phyloP scores from a whole-genome alignment of 805 yeast genomes.

The Zygoascus flipseniorum region DNA sequence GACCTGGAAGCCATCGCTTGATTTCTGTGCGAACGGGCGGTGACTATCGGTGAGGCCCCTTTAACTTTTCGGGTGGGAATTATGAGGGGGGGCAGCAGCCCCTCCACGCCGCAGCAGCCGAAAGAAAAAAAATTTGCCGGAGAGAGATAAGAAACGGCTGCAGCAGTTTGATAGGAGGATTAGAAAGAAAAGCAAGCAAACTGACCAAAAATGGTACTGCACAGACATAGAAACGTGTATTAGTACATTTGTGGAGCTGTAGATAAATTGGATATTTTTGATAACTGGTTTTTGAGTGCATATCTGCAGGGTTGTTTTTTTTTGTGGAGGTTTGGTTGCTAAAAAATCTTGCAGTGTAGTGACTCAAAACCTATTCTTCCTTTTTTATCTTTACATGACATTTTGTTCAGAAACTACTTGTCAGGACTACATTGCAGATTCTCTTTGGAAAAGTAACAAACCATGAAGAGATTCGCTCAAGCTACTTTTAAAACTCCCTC shows the following conservation, averaged over 20 bases:
- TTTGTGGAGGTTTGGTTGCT: neutral
- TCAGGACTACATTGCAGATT: slow-evolving; percentile 28
- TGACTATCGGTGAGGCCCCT: too few species aligned
- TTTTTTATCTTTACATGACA: slow-evolving; percentile 1
- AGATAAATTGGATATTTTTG: too few species aligned
- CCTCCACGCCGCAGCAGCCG: neutral
- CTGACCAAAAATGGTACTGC: too few species aligned
- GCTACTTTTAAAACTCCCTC: neutral
- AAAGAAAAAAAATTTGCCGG: neutral
- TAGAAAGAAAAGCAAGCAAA: neutral
- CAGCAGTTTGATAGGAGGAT: neutral
- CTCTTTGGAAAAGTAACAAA: slow-evolving; percentile 36
- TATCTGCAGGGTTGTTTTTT: too few species aligned
- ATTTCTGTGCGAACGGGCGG: too few species aligned
- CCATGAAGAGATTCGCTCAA: neutral
- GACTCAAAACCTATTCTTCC: neutral
- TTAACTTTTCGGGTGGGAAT: too few species aligned
- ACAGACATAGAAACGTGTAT: too few species aligned
- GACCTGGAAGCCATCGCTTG: neutral
- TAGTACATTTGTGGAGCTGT: too few species aligned
- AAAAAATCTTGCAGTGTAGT: neutral
- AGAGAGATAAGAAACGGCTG: neutral
- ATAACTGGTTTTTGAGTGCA: too few species aligned
- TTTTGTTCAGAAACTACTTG: slow-evolving; percentile 2
- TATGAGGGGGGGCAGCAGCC: too few species aligned